These are phyloP conservation scores for Daedalea quercina DNA, from an alignment of 768 basidiomycete genomes.

Conservation along the genomic window DNA sequence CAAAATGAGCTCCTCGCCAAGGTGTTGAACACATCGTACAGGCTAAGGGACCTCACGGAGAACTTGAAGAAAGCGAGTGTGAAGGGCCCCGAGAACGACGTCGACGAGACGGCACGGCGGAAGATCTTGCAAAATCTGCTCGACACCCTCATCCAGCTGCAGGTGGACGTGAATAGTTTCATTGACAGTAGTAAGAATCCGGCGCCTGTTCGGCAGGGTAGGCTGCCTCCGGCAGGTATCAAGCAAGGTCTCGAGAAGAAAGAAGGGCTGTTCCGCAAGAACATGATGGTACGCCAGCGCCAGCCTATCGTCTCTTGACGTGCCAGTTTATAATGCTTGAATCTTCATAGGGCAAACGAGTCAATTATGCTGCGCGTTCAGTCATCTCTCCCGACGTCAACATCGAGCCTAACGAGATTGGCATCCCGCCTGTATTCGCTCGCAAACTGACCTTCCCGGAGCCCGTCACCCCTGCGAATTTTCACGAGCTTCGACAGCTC, in stretches of 20 bases:
- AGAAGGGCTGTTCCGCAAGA: constrained; percentile 94
- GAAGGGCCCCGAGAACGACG: constrained; percentile 39
- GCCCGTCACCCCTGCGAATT: constrained; percentile 89
- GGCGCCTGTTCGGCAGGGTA: constrained; percentile 74
- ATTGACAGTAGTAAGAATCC: constrained; percentile 97
- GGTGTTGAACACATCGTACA: constrained; percentile 75
- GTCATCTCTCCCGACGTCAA: constrained; percentile 99
- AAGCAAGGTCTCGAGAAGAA: constrained; percentile 99
- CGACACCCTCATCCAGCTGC: constrained; percentile 82
- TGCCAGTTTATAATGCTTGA: constrained; percentile 1
- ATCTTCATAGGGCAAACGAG: constrained; percentile 90
- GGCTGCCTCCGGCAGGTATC: constrained; percentile 85
- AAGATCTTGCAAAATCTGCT: constrained; percentile 63
- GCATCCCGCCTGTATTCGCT: constrained; percentile 95
- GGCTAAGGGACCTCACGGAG: constrained; percentile 69
- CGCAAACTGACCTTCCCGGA: constrained; percentile 96
- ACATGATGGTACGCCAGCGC: constrained; percentile 86
- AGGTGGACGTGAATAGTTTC: constrained; percentile 93
- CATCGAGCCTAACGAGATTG: constrained; percentile 98
- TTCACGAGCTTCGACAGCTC: constrained; percentile 78
- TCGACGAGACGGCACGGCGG: constrained; percentile 44
- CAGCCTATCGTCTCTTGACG: background rate
- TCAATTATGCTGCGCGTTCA: constrained; percentile 99
- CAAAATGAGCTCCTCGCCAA: constrained; percentile 87
- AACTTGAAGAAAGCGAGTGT: constrained; percentile 54